Base-by-base conservation (phyloP, 225 moss, liverwort and hornwort genomes). In the Antitrichia curtipendula region DNA sequence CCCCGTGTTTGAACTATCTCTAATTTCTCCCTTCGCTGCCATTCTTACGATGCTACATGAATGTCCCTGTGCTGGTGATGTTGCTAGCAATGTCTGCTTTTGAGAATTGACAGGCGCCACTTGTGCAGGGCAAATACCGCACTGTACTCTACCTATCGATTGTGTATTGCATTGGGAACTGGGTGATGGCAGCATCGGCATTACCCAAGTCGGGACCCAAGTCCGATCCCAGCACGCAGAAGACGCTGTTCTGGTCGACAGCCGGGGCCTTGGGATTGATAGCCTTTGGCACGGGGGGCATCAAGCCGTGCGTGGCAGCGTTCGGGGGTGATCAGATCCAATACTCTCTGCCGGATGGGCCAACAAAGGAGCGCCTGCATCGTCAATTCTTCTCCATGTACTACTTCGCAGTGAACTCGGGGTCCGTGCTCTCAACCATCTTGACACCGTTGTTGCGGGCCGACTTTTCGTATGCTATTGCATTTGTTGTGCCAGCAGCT, bases 241-340 rank as follows among this genome's bases (percentile, higher is more conserved):
- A 65, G 32, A 70, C 90, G 27, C 82, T 93, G 25, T 94, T 94
- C 72, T 95, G 94, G 95, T 85, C 90, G 65, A 95, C 95, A 47
- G 86, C 93, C 10, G 87, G 70, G 47, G 96, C 95, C 64, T 89
- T 98, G 78, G 87, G 89, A 24, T 87, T 98, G 80, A 98, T 98
- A 75, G 96, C 95, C n/a, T 24, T 91, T 58, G 97, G 97, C 83
- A 98, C 96, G 38, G 95, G 96, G 78, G 97, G 96, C 45, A 98
- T 98, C 84, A 98, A 96, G 86, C 97, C 97, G 22, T 98, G 97
- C 80, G 93, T 96, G 64, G 89, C 95, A 47, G 95, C 96, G 14
- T 98, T 98, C 43, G 97, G 95, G 29, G 95, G 97, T 36, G 97
- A 98, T 72, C 96, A 98, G 89, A 96, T 98, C 74, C 92, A 98